Evolutionary conservation across 2,329 filamentous ascomycete species (phyloP), one percentile per base, ranked within the genome.

Genomic region (Bipolaris bicolor): DNA sequence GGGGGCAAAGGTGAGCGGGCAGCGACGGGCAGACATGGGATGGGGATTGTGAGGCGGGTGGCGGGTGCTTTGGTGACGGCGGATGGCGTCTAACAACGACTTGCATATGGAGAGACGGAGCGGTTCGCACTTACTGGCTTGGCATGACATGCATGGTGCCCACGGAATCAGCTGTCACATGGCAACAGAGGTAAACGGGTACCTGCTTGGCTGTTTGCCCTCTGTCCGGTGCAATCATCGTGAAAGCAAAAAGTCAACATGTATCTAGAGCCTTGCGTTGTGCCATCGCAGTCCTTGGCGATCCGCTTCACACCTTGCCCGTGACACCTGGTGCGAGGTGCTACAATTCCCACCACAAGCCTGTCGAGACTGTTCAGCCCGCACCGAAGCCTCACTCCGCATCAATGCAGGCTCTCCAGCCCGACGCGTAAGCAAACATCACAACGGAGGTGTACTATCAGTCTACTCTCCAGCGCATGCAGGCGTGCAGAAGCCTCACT

Each of bases 151-250:
- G 33, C 53, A 37, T 29, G 15, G 43, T 45, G 48, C 37, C 52
- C 47, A 56, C 26, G 49, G 47, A 49, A 45, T 39, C 24, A 15
- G 26, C 34, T 48, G 48, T 67, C 61, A 66, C 58, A 63, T 65
- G 59, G 60, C 39, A 43, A 39, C 52, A 45, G 55, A 39, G 45
- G 43, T 18, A 50, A 48, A 49, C 61, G 62, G 66, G 66, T 69
- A 63, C 65, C 62, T 66, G 49, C 61, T 44, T 49, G 31, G 46
- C 45, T 52, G 46, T 46, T 55, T 58, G 51, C 41, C 39, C 51
- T 45, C 36, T 33, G 15, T 33, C 15, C 18, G 24, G 18, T 33
- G 31, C 33, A 24, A 31, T 52, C n/a, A 37, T 45, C 20, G 45
- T 39, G 37, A 29, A 29, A 29, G 9, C 26, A 29, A 29, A 29